These are phyloP conservation scores for Stemphylium beticola DNA, from an alignment of 2,329 filamentous ascomycete species.

Conservation along the genomic window DNA sequence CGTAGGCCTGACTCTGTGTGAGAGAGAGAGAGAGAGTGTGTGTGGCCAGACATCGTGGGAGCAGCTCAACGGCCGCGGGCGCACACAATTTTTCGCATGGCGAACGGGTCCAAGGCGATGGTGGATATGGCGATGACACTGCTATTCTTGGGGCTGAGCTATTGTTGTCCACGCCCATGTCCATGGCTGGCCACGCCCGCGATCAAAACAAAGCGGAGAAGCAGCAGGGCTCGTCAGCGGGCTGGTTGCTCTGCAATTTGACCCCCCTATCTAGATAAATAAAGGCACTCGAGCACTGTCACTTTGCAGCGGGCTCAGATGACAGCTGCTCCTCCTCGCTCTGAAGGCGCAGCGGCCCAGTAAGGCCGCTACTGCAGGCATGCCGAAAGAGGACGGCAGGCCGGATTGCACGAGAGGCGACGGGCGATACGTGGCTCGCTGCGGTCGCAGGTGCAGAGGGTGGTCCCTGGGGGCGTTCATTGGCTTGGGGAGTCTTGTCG, in stretches of 20 bases:
- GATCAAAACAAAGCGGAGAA: conserved; percentile 6
- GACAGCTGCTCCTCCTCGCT: conserved; percentile 7
- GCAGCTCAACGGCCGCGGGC: conserved; percentile 25
- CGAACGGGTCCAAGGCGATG: conserved; percentile 17
- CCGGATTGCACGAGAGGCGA: conserved; percentile 8
- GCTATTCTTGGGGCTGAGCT: conserved; percentile 8
- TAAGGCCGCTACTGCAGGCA: conserved; percentile 21
- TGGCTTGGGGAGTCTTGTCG: conserved; percentile 23
- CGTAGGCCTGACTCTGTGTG: conserved; percentile 3
- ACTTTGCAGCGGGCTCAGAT: conserved; percentile 4
- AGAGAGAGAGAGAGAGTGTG: too few species aligned
- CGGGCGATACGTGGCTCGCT: conserved; percentile 37
- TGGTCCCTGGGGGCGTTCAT: conserved; percentile 35
- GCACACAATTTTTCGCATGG: conserved; percentile 30
- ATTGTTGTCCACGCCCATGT: neutral
- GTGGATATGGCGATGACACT: conserved; percentile 1
- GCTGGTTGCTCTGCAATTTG: conserved; percentile 24
- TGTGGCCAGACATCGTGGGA: conserved; percentile 21
- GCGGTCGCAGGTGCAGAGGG: conserved; percentile 28
- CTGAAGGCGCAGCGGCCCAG: conserved; percentile 18
- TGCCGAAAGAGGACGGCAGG: conserved; percentile 14
- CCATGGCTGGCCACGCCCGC: neutral
- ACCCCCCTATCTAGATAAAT: conserved; percentile 24
- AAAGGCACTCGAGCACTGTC: conserved; percentile 6
- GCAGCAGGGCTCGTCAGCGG: neutral